A percentile compares a stretch with the other conserved stretches of the same genome.
phyloP scores from a whole-genome alignment of 2,329 filamentous ascomycete genomes.

The Fonsecaea erecta region DNA sequence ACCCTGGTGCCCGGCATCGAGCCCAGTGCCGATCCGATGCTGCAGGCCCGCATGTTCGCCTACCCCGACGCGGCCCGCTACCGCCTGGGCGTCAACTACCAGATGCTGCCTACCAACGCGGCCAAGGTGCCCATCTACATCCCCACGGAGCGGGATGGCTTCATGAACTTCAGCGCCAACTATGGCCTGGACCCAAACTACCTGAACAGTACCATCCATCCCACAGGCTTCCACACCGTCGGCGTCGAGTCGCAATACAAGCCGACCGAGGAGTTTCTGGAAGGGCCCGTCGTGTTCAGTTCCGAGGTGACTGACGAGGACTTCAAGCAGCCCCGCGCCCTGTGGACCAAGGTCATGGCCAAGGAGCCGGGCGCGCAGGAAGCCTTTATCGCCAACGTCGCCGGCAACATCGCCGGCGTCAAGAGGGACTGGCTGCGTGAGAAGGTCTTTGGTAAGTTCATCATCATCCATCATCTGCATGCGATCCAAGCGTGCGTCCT shows the following conservation, averaged over 20 bases:
- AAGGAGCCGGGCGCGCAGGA: constrained; percentile 62
- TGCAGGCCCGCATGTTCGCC: constrained; percentile 65
- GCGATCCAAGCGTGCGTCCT: neutral
- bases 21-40: constrained; percentile 66
- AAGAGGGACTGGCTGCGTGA: constrained; percentile 62
- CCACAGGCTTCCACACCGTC: constrained; percentile 27
- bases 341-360: constrained; percentile 50
- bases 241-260: constrained; percentile 39
- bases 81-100: constrained; percentile 49
- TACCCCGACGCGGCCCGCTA: constrained; percentile 61
- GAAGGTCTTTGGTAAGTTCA: constrained; percentile 56
- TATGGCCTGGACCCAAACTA: constrained; percentile 66
- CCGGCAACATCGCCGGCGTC: constrained; percentile 62
- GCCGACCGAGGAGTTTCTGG: constrained; percentile 16
- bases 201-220: constrained; percentile 40
- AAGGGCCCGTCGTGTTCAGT: constrained; percentile 47
- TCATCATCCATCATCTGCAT: too few relatives aligned
- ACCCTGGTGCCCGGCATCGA: constrained; percentile 68
- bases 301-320: constrained; percentile 52
- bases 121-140: constrained; percentile 46
- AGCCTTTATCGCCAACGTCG: constrained; percentile 64
- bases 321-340: constrained; percentile 50
- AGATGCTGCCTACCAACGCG: constrained; percentile 47
- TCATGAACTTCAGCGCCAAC: constrained; percentile 53
- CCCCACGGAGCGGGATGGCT: constrained; percentile 57